phyloP scores from a whole-genome alignment of 2,329 filamentous ascomycete genomes.

The Trichoderma polysporum region DNA sequence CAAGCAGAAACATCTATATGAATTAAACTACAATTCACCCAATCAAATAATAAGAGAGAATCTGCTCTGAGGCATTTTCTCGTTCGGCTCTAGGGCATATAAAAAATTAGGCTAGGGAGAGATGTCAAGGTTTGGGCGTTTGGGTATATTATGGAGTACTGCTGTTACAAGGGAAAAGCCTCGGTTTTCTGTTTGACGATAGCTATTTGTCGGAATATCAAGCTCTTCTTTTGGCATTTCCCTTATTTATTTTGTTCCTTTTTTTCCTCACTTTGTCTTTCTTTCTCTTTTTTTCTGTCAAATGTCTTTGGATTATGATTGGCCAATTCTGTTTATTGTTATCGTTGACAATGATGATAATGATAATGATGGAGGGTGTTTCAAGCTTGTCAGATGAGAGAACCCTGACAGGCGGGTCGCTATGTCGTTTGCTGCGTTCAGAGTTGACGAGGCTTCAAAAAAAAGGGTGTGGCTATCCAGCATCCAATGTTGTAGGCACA shows the following conservation, averaged over 20 bases:
- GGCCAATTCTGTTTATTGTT: constrained; percentile 8
- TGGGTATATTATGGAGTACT: background rate
- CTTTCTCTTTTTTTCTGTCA: background rate
- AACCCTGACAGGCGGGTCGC: constrained; percentile 2
- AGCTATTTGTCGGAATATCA: background rate
- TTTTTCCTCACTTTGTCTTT: background rate
- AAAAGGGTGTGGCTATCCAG: too few species aligned
- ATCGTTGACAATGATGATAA: constrained; percentile 17
- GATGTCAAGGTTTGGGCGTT: background rate
- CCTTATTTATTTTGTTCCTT: background rate
- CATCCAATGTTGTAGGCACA: too few species aligned
- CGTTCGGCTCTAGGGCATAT: background rate
- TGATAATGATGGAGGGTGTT: constrained; percentile 15
- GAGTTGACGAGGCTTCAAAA: background rate
- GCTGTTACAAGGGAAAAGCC: background rate
- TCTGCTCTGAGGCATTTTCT: background rate
- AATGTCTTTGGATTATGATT: background rate
- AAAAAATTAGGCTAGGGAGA: background rate
- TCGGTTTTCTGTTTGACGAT: background rate
- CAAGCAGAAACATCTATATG: background rate
- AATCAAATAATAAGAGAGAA: background rate
- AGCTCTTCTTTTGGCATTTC: background rate
- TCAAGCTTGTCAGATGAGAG: constrained; percentile 9
- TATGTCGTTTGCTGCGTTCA: background rate
- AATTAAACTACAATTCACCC: background rate